Percentiles rank a stretch among this genome's conserved stretches.
Conservation (phyloP, 208 protist genomes). For the Leishmania braziliensis region DNA sequence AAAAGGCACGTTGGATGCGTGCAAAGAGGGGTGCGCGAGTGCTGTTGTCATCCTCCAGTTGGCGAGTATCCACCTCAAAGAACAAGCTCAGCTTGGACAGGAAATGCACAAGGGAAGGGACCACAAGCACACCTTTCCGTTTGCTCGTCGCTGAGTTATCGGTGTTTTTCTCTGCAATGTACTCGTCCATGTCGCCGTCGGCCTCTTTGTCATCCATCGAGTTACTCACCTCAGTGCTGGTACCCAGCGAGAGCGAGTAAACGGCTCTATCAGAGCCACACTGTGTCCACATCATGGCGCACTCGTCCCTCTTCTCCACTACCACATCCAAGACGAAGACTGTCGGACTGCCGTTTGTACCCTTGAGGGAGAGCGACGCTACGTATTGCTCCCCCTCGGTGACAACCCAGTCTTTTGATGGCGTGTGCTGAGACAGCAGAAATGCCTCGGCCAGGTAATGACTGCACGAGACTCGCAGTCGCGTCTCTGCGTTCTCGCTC, state of each 20-base stretch:
- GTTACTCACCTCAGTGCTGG: background rate
- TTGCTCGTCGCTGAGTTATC: no score
- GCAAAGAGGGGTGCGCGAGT: background rate
- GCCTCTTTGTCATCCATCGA: background rate
- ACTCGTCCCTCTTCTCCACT: slow-evolving; percentile 21
- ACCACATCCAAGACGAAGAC: slow-evolving; percentile 29
- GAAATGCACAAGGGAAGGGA: background rate
- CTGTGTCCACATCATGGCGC: slow-evolving; percentile 23
- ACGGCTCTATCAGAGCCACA: slow-evolving; percentile 12
- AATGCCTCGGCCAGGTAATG: slow-evolving; percentile 12
- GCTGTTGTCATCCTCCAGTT: background rate
- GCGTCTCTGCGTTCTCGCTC: slow-evolving; percentile 13
- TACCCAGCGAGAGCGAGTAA: slow-evolving; percentile 13
- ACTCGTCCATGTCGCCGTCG: background rate
- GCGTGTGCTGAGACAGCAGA: slow-evolving; percentile 20
- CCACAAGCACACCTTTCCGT: no score
- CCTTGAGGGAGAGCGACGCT: slow-evolving; percentile 19
- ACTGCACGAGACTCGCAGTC: slow-evolving; percentile 21
- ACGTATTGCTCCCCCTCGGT: slow-evolving; percentile 8
- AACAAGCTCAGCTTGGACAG: slow-evolving; percentile 21
- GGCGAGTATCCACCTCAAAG: slow-evolving; percentile 17
- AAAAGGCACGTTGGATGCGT: slow-evolving; percentile 5
- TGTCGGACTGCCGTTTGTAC: slow-evolving; percentile 6
- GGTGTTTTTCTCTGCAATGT: background rate
- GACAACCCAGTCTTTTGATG: slow-evolving; percentile 15